Conservation (phyloP, 345 rosid species). For the Populus alba region DNA sequence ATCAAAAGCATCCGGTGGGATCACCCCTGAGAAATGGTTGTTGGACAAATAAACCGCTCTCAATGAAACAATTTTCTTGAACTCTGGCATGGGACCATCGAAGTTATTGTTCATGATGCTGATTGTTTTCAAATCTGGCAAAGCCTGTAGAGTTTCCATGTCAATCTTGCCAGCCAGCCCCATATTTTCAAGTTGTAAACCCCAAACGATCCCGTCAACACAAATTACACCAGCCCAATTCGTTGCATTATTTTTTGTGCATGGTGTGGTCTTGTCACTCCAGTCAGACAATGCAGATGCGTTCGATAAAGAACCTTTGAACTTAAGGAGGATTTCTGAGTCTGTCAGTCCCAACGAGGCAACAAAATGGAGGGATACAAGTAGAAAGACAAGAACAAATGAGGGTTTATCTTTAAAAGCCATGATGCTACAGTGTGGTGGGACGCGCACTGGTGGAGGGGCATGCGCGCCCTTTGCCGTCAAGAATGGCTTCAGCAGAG, state of each 20-base stretch:
- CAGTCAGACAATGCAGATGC: slow-evolving; percentile 37
- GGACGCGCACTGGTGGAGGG: slow-evolving; percentile 54
- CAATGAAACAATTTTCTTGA: slow-evolving; percentile 46
- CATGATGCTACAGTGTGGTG: slow-evolving; percentile 19
- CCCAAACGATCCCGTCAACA: slow-evolving; percentile 41
- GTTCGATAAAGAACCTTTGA: slow-evolving; percentile 49
- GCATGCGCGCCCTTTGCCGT: slow-evolving; percentile 60
- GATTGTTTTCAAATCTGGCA: slow-evolving; percentile 48
- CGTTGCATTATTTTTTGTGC: slow-evolving; percentile 24
- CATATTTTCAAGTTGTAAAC: slow-evolving; percentile 60
- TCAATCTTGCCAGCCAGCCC: slow-evolving; percentile 55
- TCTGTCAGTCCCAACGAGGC: slow-evolving; percentile 36
- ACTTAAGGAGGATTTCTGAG: slow-evolving; percentile 50
- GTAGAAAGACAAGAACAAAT: neutral
- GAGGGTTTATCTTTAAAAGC: neutral
- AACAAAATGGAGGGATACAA: slow-evolving; percentile 7
- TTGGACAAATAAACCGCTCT: slow-evolving; percentile 58
- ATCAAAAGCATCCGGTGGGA: slow-evolving; percentile 51
- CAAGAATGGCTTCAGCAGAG: slow-evolving; percentile 30
- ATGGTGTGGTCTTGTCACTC: slow-evolving; percentile 34
- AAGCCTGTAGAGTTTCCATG: slow-evolving; percentile 29
- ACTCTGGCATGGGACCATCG: slow-evolving; percentile 53
- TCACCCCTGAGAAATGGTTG: slow-evolving; percentile 56
- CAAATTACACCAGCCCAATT: slow-evolving; percentile 74
- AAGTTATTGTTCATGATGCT: slow-evolving; percentile 65